Percentiles rank a stretch among this genome's conserved stretches.
These are phyloP conservation scores for Claviceps citrina DNA, from an alignment of 2,329 filamentous ascomycete genomes.

Conservation along the genomic window DNA sequence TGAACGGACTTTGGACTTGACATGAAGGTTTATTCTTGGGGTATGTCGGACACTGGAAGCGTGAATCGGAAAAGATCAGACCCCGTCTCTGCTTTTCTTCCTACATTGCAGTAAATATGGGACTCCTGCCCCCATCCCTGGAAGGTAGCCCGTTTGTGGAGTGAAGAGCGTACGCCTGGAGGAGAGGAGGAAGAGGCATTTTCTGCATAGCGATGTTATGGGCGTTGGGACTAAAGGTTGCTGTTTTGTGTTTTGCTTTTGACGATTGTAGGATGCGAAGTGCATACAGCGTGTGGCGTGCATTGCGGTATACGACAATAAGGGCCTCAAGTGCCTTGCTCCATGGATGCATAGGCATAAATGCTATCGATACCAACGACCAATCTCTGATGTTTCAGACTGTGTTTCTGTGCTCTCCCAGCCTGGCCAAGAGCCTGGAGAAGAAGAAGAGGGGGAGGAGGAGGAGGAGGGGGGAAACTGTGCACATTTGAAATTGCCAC, in stretches of 20 bases:
- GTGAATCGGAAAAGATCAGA: too few relatives aligned
- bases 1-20: slow-evolving; percentile 12
- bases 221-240: background rate
- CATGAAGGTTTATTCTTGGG: slow-evolving; percentile 1
- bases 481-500: too few relatives aligned
- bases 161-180: too few relatives aligned
- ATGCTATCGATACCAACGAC: background rate
- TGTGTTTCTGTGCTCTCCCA: too few relatives aligned
- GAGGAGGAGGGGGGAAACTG: too few relatives aligned
- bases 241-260: background rate
- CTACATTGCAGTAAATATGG: too few relatives aligned
- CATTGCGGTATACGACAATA: background rate
- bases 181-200: background rate
- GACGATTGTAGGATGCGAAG: background rate
- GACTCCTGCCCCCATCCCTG: too few relatives aligned
- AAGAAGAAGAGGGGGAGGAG: too few relatives aligned
- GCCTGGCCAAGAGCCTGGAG: too few relatives aligned
- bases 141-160: too few relatives aligned
- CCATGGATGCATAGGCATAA: background rate
- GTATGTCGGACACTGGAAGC: background rate
- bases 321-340: background rate
- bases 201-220: slow-evolving; percentile 8
- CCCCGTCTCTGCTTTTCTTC: too few relatives aligned
- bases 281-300: background rate
- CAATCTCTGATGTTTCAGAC: background rate